Evolutionary conservation across 2,329 filamentous ascomycete genomes (phyloP), one percentile per base, ranked within the genome.

Genomic region (Fusarium sp.): DNA sequence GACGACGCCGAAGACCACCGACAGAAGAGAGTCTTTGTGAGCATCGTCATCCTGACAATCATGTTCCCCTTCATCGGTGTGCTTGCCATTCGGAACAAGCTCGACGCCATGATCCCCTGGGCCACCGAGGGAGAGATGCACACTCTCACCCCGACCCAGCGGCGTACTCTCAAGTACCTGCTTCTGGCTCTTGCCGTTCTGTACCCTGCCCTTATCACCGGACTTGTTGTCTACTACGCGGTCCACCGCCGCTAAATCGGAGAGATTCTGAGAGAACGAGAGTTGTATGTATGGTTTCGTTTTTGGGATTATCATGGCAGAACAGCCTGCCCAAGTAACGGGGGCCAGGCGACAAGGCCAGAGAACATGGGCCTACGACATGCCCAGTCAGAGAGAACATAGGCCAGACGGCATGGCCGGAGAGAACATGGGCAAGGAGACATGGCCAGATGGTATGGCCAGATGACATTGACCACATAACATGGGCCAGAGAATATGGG

Each of bases 51-150:
- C 1, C 56, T 87, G 47, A 85, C 84, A 20, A 63, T 86, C 1
- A 45, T 80, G 8, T 82, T 89, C n/a, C 88, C 88, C 0, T 85
- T 89, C 57, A 78, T 87, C 11, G 84, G 86, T 0, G 67, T 87
- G 0, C 74, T 88, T 9, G 84, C 85, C 1, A 81, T 88, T 29
- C 80, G 77, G 11, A 86, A 87, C 13, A 82, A 79, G 14, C 85
- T 89, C 54, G 83, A 88, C 71, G 79, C 81, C 1, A 83, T 83
- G 0, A 82, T 89, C 31, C 83, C 83, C 8, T 89, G 87, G 87
- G 85, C 83, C 62, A 88, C 87, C 0, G 78, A 82, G 2, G 87
- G 88, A 7, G 84, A 88, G 74, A 82, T 84, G 29, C 78, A 81
- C 25, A 76, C 76, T 10, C 79, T 88, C 27, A 85, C 80, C 6